Percentiles rank a stretch among this genome's conserved stretches.
These are phyloP conservation scores for Pneumocystis murina DNA, from an alignment of 1,139 yeast species.

Conservation along the genomic window DNA sequence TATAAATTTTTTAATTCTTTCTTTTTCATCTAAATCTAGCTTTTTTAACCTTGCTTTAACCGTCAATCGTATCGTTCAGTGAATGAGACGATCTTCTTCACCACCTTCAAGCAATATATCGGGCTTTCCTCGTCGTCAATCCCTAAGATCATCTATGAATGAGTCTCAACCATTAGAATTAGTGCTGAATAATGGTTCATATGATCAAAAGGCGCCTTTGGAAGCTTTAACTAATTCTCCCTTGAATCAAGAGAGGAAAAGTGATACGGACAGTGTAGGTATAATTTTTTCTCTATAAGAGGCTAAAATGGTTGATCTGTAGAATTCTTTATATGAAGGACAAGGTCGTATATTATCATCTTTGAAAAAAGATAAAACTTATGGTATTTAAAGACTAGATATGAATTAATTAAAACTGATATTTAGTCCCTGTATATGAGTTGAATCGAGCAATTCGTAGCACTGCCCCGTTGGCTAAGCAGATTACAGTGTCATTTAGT, in stretches of 20 bases:
- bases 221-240: too few relatives aligned
- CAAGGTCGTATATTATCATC: not conserved
- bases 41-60: too few relatives aligned
- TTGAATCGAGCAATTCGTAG: not conserved
- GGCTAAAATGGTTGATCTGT: not conserved
- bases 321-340: not conserved
- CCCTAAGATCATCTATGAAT: too few relatives aligned
- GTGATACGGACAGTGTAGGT: not conserved
- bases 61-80: too few relatives aligned
- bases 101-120: too few relatives aligned
- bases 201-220: too few relatives aligned
- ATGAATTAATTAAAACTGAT: not conserved
- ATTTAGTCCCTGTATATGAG: not conserved
- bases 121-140: too few relatives aligned
- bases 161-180: too few relatives aligned
- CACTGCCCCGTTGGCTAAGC: not conserved
- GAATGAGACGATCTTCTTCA: too few relatives aligned
- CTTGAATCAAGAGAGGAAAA: not conserved
- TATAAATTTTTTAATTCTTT: too few relatives aligned
- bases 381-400: not conserved
- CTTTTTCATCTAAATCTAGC: too few relatives aligned
- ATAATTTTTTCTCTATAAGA: not conserved
- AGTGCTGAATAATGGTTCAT: too few relatives aligned
- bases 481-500: not conserved
- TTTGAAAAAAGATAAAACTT: not conserved